Evolutionary conservation across 306 rosid species (phyloP), one percentile per base, ranked within the genome.

Genomic region (Glycine soja): DNA sequence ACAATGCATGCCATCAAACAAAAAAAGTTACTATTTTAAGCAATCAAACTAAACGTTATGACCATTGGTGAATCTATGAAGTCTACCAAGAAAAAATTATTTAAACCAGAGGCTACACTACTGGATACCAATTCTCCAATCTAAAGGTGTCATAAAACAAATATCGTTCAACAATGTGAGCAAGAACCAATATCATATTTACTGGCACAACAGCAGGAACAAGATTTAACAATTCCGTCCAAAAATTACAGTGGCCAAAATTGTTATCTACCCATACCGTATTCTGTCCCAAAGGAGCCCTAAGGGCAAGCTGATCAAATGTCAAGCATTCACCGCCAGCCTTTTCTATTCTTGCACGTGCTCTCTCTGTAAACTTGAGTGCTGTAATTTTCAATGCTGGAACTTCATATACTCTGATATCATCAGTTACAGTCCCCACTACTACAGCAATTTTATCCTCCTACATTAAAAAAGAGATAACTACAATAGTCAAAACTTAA

Each of bases 261-360:
- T 6, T 32, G 48, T 46, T 34, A 45, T 40, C 16, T 0, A 58
- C 48, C 6, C 81, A 50, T 91, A 92, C 96, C 82, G 96, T 93
- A 86, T 91, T 93, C 86, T 91, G 92, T 14, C 96, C 97, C 45
- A 91, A 77, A n/a, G 96, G 96, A 42, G 96, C 92, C 87, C 87
- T 84, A 10, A 87, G 87, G 9, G 96, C 97, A 76, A 93, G 90
- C 78, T 91, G 91, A 74, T 93, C 97, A 75, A 93, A 93, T 7
- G 97, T 93, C 85, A 91, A 68, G 85, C 97, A 93, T 82, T 91
- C 91, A 8, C 97, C 95, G 30, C 97, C 97, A 0, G 95, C 92
- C 86, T 87, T 92, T 68, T 90, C 95, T 8, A 91, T 93, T 77
- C 96, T 90, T 30, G 97, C 96, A 10, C 97, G 84, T 7, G 96